Base-by-base conservation (phyloP, 2,329 filamentous ascomycete genomes). In the Aaosphaeria pasadenensis region DNA sequence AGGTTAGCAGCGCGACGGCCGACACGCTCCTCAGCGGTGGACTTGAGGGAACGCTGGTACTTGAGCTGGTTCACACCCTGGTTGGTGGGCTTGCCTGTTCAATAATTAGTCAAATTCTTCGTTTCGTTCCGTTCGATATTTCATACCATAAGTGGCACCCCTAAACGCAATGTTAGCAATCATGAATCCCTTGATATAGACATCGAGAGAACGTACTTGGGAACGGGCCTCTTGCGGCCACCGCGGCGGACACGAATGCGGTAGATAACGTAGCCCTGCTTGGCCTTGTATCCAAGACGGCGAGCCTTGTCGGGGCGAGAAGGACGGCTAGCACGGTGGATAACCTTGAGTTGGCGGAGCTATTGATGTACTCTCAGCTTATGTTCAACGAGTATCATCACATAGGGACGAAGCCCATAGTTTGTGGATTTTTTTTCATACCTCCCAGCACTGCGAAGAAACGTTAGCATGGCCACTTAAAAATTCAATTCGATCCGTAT, bases 251-350 rank as follows among this genome's bases (percentile, higher is more conserved):
- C 94, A 76, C 94, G 94, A 74, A 95, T 85, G 77, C 94, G 94
- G 88, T 99, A 99, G 88, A 99, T 91, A 76, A 99, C 94, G 84
- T 97, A 99, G 79, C 94, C 94, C 84, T 99, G 94, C 90, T 99
- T 99, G 84, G 95, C 94, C 89, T 99, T 99, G 90, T 99, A 99
- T 72, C 94, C 94, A 69, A 99, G 89, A 79, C 95, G 94, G 81
- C 94, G 94, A 75, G 95, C 94, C 89, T 99, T 99, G 84, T 99
- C 95, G 74, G 94, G 94, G 77, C 94, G 94, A 71, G 91, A 96
- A 69, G 94, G 94, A 72, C 92, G 91, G 72, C 91, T 95, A 74
- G 94, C 94, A 77, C 94, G 92, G 87, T 99, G 94, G 83, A 97
- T 94, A 79, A 96, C 91, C 82, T 97, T 95, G 82, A 97, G 83